A percentile compares a stretch with the other conserved stretches of the same genome.
These are phyloP conservation scores for Ophiostoma sp. DNA, from an alignment of 2,329 filamentous ascomycete species.

Conservation along the genomic window DNA sequence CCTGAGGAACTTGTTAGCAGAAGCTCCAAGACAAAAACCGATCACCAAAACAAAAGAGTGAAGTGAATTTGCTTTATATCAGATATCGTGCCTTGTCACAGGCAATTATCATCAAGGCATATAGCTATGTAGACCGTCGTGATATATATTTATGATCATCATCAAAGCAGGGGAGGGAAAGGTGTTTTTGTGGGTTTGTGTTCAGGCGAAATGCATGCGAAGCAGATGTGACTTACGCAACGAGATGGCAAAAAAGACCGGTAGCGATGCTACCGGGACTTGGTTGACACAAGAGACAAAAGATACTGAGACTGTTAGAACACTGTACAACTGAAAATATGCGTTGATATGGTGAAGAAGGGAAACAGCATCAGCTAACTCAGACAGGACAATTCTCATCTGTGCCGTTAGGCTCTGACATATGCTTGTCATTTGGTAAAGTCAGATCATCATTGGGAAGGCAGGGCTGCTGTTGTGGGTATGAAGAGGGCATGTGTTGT, in stretches of 20 bases:
- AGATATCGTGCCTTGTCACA: conserved; percentile 64
- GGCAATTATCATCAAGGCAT: conserved; percentile 76
- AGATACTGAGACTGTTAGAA: conserved; percentile 9
- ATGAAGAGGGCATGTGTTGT: conserved; percentile 13
- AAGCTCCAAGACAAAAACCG: not conserved
- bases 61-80: conserved; percentile 28
- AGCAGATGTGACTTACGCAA: conserved; percentile 38
- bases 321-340: not conserved
- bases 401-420: conserved; percentile 73
- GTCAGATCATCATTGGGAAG: conserved; percentile 75
- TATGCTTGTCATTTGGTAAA: conserved; percentile 89
- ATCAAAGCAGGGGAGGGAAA: conserved; percentile 46
- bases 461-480: conserved; percentile 24
- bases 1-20: conserved; percentile 15
- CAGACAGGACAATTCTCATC: conserved; percentile 53
- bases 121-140: conserved; percentile 85
- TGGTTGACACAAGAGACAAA: not conserved
- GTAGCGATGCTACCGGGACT: not conserved
- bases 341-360: not conserved
- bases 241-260: not conserved
- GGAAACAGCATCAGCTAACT: conserved; percentile 37
- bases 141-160: conserved; percentile 64
- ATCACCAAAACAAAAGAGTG: not conserved
- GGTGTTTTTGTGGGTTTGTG: not conserved
- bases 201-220: conserved; percentile 36